Base-by-base conservation (phyloP, 768 basidiomycete genomes). In the Amanita subjunquillea region DNA sequence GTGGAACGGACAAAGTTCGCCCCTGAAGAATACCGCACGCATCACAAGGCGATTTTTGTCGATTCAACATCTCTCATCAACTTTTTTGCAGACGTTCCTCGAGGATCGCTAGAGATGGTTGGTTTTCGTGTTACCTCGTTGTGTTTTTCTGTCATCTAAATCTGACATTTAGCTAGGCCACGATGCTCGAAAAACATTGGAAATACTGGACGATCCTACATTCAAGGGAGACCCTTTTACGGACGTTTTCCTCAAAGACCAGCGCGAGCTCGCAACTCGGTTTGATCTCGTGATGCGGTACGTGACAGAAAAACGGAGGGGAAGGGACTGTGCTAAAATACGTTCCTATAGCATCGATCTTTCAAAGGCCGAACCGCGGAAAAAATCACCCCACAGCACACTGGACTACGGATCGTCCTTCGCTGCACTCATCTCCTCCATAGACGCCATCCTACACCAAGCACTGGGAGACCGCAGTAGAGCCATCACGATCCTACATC, bases 1-100 rank as follows among this genome's bases (percentile, higher is more conserved):
- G 3, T 32, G 32, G 32, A 32, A 30, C 3, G 32, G 32, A 32
- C 9, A 32, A 17, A 32, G 87, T 86, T 77, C 56, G 51, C 73
- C 3, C 73, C 76, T 7, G 74, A 79, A 40, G 79, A 82, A 44
- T 90, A 87, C 59, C 54, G 62, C 17, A 67, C 67, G 25, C 65
- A 71, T 41, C 70, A 76, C 50, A 68, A 72, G 3, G 75, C 83
- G 6, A 74, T 87, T 17, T 82, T 95, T 47, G 85, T 95, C 1
- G 93, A 94, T 60, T 77, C 85, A 1, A 76, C 82, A 0, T 89
- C 91, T 0, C 74, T 75, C 6, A 72, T 86, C 44, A 98, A 99
- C 62, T 61, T 94, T 8, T 66, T 95, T 20, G 79, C 83, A 0
- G 82, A 78, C 7, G 77, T 94, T 29, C 88, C 93, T 17, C 58